Evolutionary conservation across 306 rosid species (phyloP), one percentile per base, ranked within the genome.

Genomic region (Potentilla sterilis): DNA sequence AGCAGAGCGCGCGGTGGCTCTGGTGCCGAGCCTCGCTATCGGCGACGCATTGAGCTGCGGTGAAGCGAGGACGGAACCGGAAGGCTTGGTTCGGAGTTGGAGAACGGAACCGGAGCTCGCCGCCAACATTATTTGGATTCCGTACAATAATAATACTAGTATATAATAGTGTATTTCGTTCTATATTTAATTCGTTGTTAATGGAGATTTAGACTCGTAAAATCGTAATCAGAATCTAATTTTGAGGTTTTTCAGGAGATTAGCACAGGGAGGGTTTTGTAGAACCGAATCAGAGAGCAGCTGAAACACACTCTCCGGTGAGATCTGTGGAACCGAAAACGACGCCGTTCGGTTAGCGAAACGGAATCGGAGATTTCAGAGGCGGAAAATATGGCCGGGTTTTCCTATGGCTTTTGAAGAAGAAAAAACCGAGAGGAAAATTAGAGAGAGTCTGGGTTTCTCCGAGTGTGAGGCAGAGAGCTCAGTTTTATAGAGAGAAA

Each of bases 1-100:
- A 13, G 75, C 81, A 4, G 89, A 86, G 74, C 85, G 83, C 52
- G 87, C 78, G 0, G 79, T n/a, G 1, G 59, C 76, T 58, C 84
- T 59, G 63, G 83, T 47, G 34, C 74, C 37, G 51, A 80, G 63
- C 41, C 84, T 72, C 49, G 82, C 73, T 12, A 76, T 22, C 1
- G 87, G 80, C 32, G 76, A 76, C 6, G 79, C 89, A 78, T 77
- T 89, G 70, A 91, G 82, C 42, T 85, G 91, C 15, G 96, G 88
- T 42, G 69, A 65, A 18, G 88, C 84, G 52, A 79, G 18, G 55
- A 73, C 32, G 43, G 40, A 37, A 37, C 40, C 40, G 40, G 80
- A 84, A 34, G 84, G 81, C 37, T 74, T 80, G n/a, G 76, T 73
- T 35, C 82, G 82, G 48, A 83, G 86, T 3, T 80, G 87, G 34